Evolutionary conservation across 805 yeast genomes (phyloP), one percentile per base, ranked within the genome.

Genomic region (Starmerella apicola): DNA sequence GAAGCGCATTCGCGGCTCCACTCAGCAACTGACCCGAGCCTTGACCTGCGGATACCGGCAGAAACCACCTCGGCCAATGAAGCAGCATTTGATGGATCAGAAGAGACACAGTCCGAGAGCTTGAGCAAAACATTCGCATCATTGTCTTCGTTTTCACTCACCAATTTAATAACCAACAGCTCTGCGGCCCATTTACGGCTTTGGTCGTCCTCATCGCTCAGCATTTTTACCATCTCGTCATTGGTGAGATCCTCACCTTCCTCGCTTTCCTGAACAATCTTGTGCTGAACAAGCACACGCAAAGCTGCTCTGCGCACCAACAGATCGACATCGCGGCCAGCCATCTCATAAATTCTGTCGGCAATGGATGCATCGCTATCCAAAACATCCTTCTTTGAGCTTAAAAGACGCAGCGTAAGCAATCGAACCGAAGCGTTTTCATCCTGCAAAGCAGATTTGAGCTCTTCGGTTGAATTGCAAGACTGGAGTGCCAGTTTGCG

Each of bases 231-330:
- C 21, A 41, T 31, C 13, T 33, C 37, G 5, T 33, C 38, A 17
- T 15, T 5, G 21, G 13, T 23, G 3, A 34, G 8, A 34, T 17
- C 23, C 3, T 6, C 15, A 8, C 26, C 26, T 13, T 8, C 31
- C 15, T 12, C 34, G 21, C 21, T 26, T 4, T 13, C 16, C 12
- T 5, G 34, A 30, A 25, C 19, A 10, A 6, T 24, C 2, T 13
- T 22, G 31, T 26, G 25, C 4, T 37, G 15, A 5, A 27, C 22
- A 27, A 48, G 21, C 5, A 32, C 7, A 5, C 41, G 34, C 13
- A 50, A 34, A 13, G 47, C 42, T 7, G 39, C 41, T 3, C 46
- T 37, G 10, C 53, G 48, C 3, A 50, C 45, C 3, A 34, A 23
- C 5, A 38, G 32, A 16, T 50, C 53, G 15, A 32, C 32, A 23